phyloP scores from a whole-genome alignment of 2,329 filamentous ascomycete genomes.

The Aspergillus oerlinghausenensis region DNA sequence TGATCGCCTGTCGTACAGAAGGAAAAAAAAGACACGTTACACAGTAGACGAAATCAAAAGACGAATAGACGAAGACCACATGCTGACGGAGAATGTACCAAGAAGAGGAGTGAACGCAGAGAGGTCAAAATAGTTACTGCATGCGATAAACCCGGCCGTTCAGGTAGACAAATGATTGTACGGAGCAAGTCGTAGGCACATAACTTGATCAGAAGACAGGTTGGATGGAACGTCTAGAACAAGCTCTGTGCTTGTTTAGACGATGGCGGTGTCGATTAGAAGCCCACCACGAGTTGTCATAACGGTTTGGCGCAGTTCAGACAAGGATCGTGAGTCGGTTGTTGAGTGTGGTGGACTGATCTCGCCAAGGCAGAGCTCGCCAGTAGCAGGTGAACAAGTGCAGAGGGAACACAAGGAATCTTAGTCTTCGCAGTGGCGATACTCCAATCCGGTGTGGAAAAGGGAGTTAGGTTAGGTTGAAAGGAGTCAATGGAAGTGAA shows the following conservation, averaged over 20 bases:
- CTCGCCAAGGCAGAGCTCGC: not conserved
- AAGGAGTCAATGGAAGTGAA: not conserved
- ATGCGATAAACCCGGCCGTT: constrained; percentile 4
- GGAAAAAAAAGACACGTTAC: constrained; percentile 29
- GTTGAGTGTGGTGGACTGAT: no score
- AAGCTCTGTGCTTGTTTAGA: constrained; percentile 10
- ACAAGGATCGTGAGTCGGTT: no score
- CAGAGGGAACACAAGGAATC: not conserved
- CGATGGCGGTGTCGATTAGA: constrained; percentile 6
- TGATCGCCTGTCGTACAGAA: constrained; percentile 23
- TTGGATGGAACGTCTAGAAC: constrained; percentile 21
- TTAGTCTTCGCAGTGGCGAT: not conserved
- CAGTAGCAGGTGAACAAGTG: not conserved
- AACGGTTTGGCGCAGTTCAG: not conserved
- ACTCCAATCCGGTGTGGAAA: not conserved
- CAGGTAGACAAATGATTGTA: constrained; percentile 1
- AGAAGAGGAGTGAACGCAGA: not conserved
- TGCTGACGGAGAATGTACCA: constrained; percentile 19
- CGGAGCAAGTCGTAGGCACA: constrained; percentile 7
- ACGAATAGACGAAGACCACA: constrained; percentile 34
- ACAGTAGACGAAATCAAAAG: constrained; percentile 23
- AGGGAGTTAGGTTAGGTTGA: not conserved
- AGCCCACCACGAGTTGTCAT: constrained; percentile 4
- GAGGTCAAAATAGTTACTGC: constrained; percentile 4
- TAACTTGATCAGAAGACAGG: constrained; percentile 19